These are phyloP conservation scores for Tolypocladium inflatum DNA, from an alignment of 2,329 filamentous ascomycete species.

Conservation along the genomic window DNA sequence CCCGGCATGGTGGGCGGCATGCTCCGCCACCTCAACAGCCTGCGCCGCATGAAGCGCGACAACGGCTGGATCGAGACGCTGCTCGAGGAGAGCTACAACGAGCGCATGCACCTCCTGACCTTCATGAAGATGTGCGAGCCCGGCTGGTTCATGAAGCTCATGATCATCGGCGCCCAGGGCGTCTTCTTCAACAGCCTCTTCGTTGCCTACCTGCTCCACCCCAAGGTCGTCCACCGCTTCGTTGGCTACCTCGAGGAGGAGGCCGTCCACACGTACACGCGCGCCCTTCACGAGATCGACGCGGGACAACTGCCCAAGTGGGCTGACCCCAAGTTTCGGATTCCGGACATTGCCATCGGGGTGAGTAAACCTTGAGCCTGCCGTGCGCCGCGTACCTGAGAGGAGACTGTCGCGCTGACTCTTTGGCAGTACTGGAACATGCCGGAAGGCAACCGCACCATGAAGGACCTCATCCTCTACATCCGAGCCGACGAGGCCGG, in stretches of 20 bases:
- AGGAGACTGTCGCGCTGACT: not conserved
- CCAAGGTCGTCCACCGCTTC: constrained; percentile 85
- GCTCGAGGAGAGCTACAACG: constrained; percentile 84
- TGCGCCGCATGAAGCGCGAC: constrained; percentile 80
- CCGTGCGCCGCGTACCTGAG: not conserved
- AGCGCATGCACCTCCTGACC: constrained; percentile 85
- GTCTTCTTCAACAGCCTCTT: constrained; percentile 97
- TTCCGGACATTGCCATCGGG: constrained; percentile 79
- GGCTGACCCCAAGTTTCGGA: constrained; percentile 57
- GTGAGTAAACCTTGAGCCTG: constrained; percentile 13
- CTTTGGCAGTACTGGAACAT: constrained; percentile 71
- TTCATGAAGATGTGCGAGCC: constrained; percentile 77
- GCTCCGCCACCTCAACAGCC: constrained; percentile 76
- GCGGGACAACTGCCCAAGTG: constrained; percentile 75
- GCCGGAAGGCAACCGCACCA: constrained; percentile 71
- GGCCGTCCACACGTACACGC: constrained; percentile 89
- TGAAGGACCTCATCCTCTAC: constrained; percentile 82
- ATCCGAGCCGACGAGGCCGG: constrained; percentile 84
- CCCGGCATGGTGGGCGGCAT: constrained; percentile 97
- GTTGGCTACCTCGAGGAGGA: constrained; percentile 97
- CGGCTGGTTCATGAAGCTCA: constrained; percentile 80
- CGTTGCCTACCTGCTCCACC: constrained; percentile 75
- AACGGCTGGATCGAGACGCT: constrained; percentile 96
- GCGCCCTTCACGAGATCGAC: constrained; percentile 80
- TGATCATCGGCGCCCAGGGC: constrained; percentile 87